These are phyloP conservation scores for Stagonosporopsis tanaceti DNA, from an alignment of 2,329 filamentous ascomycete species.

Conservation along the genomic window DNA sequence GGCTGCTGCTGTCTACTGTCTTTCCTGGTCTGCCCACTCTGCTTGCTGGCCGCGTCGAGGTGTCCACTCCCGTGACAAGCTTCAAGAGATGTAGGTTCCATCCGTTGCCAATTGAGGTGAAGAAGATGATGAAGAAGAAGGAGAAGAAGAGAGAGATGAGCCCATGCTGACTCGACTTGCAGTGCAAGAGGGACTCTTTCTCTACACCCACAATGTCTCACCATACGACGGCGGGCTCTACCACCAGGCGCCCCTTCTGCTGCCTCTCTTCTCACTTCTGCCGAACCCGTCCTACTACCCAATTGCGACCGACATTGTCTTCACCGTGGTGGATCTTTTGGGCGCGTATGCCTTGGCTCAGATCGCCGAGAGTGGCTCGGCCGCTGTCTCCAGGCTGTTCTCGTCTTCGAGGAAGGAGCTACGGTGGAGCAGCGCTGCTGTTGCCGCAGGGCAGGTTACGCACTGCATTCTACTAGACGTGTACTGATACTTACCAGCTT, in stretches of 20 bases:
- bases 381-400: constrained; percentile 76
- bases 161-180: constrained; percentile 21
- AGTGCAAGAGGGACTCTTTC: constrained; percentile 96
- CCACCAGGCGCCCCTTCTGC: constrained; percentile 80
- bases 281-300: constrained; percentile 73
- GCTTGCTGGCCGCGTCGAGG: constrained; percentile 89
- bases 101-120: neutral
- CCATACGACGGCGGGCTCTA: constrained; percentile 94
- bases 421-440: constrained; percentile 75
- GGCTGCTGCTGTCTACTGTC: constrained; percentile 78
- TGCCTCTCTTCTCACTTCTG: constrained; percentile 89
- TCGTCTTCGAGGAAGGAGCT: constrained; percentile 79
- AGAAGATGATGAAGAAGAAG: no score
- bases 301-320: constrained; percentile 80
- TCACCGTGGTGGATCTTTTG: constrained; percentile 80
- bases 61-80: constrained; percentile 95
- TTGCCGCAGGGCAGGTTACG: constrained; percentile 75
- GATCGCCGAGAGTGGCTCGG: constrained; percentile 83
- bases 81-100: constrained; percentile 83
- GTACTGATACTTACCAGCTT: constrained; percentile 65
- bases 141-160: neutral
- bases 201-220: constrained; percentile 95
- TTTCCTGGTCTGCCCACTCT: constrained; percentile 87
- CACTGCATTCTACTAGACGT: neutral
- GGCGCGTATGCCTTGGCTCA: constrained; percentile 79